These are phyloP conservation scores for Narthecium ossifragum DNA, from an alignment of 106 monocot species.

Conservation along the genomic window DNA sequence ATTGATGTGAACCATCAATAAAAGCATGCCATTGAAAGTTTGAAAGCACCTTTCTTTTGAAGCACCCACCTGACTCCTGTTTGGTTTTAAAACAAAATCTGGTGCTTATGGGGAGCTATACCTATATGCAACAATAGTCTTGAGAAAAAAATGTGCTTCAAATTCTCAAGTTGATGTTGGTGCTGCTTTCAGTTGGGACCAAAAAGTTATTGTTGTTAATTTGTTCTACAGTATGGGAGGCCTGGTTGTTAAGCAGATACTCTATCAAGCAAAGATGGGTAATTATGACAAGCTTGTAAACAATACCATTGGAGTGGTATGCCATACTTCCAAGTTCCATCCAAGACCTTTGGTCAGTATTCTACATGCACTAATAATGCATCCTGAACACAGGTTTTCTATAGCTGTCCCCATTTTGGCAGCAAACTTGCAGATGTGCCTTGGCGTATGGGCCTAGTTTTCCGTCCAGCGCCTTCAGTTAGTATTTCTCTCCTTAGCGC, in stretches of 20 bases:
- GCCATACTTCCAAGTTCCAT: neutral
- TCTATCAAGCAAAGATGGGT: constrained; percentile 78
- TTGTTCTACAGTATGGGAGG: constrained; percentile 99
- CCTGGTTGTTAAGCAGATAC: constrained; percentile 91
- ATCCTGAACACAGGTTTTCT: constrained; percentile 63
- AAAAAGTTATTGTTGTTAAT: too few species aligned
- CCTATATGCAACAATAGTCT: too few species aligned
- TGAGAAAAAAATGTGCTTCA: too few species aligned
- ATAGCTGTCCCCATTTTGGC: constrained; percentile 99
- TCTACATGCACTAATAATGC: constrained; percentile 5
- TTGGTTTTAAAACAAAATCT: too few species aligned
- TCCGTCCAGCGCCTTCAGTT: constrained; percentile 96
- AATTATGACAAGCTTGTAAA: constrained; percentile 60
- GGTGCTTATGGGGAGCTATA: too few species aligned
- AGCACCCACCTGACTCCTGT: too few species aligned
- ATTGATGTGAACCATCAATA: too few species aligned
- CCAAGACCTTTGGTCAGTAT: neutral
- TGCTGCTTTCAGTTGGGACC: too few species aligned
- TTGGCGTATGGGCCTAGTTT: constrained; percentile 95
- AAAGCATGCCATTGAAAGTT: too few species aligned
- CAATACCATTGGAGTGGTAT: constrained; percentile 87
- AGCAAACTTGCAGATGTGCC: constrained; percentile 99
- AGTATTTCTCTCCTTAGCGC: constrained; percentile 10
- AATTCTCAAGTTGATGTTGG: too few species aligned
- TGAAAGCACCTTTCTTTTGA: too few species aligned